Conservation (phyloP, 2,329 filamentous ascomycete species). For the Aquanectria penicillioides region DNA sequence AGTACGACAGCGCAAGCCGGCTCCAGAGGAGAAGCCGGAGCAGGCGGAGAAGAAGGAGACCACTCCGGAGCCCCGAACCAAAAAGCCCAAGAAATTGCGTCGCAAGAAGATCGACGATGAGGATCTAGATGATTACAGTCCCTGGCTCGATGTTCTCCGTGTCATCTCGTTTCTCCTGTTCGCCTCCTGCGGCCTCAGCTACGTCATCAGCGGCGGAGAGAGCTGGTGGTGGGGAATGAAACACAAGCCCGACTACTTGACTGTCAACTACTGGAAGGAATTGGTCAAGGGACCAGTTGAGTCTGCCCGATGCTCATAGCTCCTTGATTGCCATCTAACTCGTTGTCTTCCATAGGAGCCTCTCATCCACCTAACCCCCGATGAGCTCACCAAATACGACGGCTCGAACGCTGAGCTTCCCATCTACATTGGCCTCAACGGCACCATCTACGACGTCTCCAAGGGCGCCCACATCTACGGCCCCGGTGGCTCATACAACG, state of each 20-base stretch:
- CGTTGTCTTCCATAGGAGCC: constrained; percentile 52
- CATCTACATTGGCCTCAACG: constrained; percentile 90
- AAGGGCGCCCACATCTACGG: constrained; percentile 76
- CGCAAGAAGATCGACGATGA: constrained; percentile 51
- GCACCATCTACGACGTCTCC: constrained; percentile 87
- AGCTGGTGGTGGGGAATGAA: constrained; percentile 73
- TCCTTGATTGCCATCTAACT: neutral
- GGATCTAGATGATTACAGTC: constrained; percentile 63
- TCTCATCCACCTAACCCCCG: constrained; percentile 77
- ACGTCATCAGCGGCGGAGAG: constrained; percentile 77
- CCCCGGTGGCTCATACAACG: constrained; percentile 85
- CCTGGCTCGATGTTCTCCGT: constrained; percentile 73
- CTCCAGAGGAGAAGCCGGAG: constrained; percentile 34
- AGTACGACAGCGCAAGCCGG: constrained; percentile 57
- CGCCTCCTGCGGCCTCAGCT: constrained; percentile 76
- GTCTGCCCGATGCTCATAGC: constrained; percentile 14
- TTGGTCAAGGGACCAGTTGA: constrained; percentile 37
- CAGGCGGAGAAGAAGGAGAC: no score
- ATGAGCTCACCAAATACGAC: constrained; percentile 79
- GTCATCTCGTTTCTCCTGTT: constrained; percentile 74
- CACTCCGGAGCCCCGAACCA: constrained; percentile 41
- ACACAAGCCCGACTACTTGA: constrained; percentile 71
- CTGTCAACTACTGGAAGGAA: constrained; percentile 66
- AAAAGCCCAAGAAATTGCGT: constrained; percentile 34
- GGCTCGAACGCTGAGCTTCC: constrained; percentile 79